Conservation (phyloP, 495 filamentous ascomycete species). For the Trichoderma gamsii region DNA sequence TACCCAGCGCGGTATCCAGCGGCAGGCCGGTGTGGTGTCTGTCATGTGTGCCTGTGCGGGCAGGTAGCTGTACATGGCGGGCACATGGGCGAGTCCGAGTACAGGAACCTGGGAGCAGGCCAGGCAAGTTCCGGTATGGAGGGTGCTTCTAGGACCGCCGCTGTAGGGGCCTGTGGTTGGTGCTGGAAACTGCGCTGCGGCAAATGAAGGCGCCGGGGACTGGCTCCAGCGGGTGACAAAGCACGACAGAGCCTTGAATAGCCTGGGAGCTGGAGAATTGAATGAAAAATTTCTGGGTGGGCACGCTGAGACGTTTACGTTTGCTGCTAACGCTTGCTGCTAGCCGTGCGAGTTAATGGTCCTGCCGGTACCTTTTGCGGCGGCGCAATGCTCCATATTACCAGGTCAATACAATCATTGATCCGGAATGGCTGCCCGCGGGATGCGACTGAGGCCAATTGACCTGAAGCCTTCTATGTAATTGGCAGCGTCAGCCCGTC, state of each 20-base stretch:
- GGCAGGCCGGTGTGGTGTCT: neutral
- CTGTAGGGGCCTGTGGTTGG: conserved; percentile 5
- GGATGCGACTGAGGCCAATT: no score
- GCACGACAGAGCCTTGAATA: no score
- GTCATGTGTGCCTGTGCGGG: neutral
- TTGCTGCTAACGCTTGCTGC: neutral
- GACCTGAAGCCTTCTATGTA: no score
- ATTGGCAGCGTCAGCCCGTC: no score
- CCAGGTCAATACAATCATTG: no score
- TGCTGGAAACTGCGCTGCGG: conserved; percentile 12
- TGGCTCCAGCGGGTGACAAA: no score
- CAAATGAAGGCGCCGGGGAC: conserved; percentile 6
- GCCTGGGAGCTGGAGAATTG: no score
- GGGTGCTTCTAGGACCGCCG: conserved; percentile 5
- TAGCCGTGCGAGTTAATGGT: neutral
- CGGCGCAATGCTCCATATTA: no score
- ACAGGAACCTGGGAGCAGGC: neutral
- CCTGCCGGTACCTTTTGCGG: no score
- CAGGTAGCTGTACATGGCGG: neutral
- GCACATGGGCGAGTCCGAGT: no score
- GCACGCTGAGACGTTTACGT: neutral
- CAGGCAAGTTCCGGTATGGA: neutral
- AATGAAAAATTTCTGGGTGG: neutral
- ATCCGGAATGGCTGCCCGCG: no score
- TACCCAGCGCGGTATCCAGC: neutral